Evolutionary conservation across 768 basidiomycete species (phyloP).

Genomic region (Podaxis pistillaris): DNA sequence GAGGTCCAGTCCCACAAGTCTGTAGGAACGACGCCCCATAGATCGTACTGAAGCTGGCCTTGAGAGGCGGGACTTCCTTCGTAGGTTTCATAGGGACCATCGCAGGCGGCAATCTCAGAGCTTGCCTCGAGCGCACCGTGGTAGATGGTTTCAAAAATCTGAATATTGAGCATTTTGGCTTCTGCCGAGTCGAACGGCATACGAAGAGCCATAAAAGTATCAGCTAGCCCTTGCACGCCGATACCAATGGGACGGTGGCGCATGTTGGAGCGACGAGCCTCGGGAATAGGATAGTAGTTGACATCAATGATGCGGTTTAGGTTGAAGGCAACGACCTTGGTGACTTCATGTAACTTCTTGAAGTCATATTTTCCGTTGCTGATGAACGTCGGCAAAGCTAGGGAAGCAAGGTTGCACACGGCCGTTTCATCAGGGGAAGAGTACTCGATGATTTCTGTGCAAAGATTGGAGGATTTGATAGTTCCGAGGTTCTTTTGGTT

Average conservation of each 20-base stretch:
- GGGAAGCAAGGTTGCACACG: constrained; percentile 97
- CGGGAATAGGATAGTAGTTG: constrained; percentile 94
- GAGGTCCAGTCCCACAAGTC: constrained; percentile 92
- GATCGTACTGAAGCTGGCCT: constrained; percentile 90
- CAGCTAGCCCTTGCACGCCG: constrained; percentile 97
- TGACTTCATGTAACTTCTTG: constrained; percentile 89
- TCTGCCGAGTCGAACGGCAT: constrained; percentile 92
- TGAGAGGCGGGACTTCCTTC: constrained; percentile 86
- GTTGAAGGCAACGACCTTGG: constrained; percentile 91
- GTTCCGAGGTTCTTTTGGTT: constrained; percentile 98
- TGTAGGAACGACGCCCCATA: constrained; percentile 91
- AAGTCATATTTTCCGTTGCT: constrained; percentile 85
- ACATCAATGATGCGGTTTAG: constrained; percentile 92
- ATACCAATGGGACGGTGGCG: constrained; percentile 97
- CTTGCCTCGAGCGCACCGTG: constrained; percentile 92
- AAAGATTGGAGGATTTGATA: constrained; percentile 98
- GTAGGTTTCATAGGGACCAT: constrained; percentile 88
- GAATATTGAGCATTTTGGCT: constrained; percentile 85
- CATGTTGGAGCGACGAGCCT: constrained; percentile 91
- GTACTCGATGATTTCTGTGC: constrained; percentile 99
- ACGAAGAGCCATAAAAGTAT: constrained; percentile 95
- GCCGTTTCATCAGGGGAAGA: constrained; percentile 96
- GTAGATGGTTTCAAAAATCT: constrained; percentile 99
- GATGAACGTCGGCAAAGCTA: constrained; percentile 93
- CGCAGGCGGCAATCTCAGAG: constrained; percentile 75